Evolutionary conservation across 2,329 filamentous ascomycete species (phyloP), one percentile per base, ranked within the genome.

Genomic region (Hypoxylon sp.): DNA sequence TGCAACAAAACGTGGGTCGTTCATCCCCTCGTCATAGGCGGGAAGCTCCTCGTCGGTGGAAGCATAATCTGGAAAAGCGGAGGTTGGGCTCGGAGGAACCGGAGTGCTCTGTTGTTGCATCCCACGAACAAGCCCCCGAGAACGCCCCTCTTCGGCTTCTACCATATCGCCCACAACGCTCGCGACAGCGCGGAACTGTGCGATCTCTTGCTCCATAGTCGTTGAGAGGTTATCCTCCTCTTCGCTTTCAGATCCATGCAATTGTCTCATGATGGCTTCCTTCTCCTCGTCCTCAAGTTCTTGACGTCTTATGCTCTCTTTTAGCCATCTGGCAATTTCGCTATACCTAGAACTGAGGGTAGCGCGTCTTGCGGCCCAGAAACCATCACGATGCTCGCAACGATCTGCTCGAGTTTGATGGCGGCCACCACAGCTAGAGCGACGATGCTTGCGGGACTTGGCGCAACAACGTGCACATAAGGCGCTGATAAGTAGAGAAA

Each of bases 161-260:
- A 86, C 79, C 57, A 87, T 78, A 44, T 82, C 81, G 44, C 81
- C 81, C 0, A 87, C 82, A 49, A 85, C 77, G 5, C 79, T 79
- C 6, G 83, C 84, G 1, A 81, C 84, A 56, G 80, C 79, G 1
- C 84, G 81, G 75, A 87, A 84, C 54, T 82, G 79, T 2, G 83
- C 81, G 69, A 87, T 81, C 72, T 86, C 84, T 71, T 85, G 81
- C 69, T 84, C 82, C 81, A 86, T 83, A 2, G 82, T 82, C 10
- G 75, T 77, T 30, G 77, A 77, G 14, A 77, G 44, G 72, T 73
- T 54, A 57, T 77, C 74, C 33, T 74, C 75, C n/a, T 80, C 72
- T 40, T 77, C 75, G 17, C 63, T 72, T 25, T 76, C 74, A 6
- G 71, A 66, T 14, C 71, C 67, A 31, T 74, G 68, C 46, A 76